phyloP scores from a whole-genome alignment of 176 grass and related monocot genomes.

The Rhynchospora breviuscula region DNA sequence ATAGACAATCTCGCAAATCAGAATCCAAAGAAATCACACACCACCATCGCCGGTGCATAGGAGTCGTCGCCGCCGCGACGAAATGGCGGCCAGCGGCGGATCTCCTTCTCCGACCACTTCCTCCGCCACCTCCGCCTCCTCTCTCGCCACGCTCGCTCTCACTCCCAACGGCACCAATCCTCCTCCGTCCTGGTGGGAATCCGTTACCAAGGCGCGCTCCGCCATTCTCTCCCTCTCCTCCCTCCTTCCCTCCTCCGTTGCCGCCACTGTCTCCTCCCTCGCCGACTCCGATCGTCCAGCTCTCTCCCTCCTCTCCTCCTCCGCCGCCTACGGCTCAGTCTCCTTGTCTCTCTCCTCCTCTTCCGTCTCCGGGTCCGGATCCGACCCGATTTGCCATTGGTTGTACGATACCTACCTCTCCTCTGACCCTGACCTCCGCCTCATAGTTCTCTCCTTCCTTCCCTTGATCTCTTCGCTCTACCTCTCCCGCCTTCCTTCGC shows the following conservation, averaged over 20 bases:
- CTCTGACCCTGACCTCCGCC: slow-evolving; percentile 83
- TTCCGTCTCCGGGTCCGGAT: slow-evolving; percentile 53
- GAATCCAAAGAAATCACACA: neutral
- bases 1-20: neutral
- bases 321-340: slow-evolving; percentile 58
- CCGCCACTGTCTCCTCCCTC: slow-evolving; percentile 53
- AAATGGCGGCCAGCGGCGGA: slow-evolving; percentile 20
- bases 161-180: slow-evolving; percentile 25
- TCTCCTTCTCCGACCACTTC: slow-evolving; percentile 36
- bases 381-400: slow-evolving; percentile 86
- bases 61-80: slow-evolving; percentile 41
- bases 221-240: slow-evolving; percentile 61
- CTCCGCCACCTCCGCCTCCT: slow-evolving; percentile 17
- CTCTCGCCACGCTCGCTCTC: slow-evolving; percentile 21
- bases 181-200: slow-evolving; percentile 84
- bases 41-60: slow-evolving; percentile 18
- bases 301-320: slow-evolving; percentile 62
- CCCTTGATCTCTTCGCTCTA: slow-evolving; percentile 89
- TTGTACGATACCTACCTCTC: slow-evolving; percentile 95
- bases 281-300: slow-evolving; percentile 85
- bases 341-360: slow-evolving; percentile 36
- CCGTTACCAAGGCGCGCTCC: slow-evolving; percentile 74
- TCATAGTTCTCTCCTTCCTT: slow-evolving; percentile 75
- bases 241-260: slow-evolving; percentile 36
- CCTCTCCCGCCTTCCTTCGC: slow-evolving; percentile 59